These are phyloP conservation scores for Lasiosphaeris hirsuta DNA, from an alignment of 495 filamentous ascomycete genomes.

Conservation along the genomic window DNA sequence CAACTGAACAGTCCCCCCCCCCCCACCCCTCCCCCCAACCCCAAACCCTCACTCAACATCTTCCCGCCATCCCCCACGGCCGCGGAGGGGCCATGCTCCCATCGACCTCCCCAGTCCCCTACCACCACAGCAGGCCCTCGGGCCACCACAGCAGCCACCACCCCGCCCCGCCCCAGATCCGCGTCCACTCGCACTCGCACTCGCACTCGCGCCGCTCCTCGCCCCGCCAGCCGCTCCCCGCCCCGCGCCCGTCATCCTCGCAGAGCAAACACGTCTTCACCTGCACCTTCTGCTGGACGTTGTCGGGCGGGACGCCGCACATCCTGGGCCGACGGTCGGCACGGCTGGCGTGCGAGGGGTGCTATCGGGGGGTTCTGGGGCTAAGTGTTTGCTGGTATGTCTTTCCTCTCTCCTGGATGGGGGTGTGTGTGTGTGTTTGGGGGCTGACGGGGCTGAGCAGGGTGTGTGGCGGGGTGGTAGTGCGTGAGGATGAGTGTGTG, in stretches of 20 bases:
- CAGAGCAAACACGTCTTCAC: slow-evolving; percentile 30
- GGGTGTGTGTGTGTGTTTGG: neutral
- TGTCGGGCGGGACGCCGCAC: slow-evolving; percentile 22
- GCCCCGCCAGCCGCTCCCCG: neutral
- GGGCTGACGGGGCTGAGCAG: neutral
- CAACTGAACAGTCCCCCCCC: too few species aligned
- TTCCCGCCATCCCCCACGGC: too few species aligned
- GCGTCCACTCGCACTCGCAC: neutral
- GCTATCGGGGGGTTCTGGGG: slow-evolving; percentile 38
- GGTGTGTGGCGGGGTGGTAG: slow-evolving; percentile 48
- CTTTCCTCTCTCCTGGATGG: neutral
- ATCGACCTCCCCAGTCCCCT: too few species aligned
- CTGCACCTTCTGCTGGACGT: slow-evolving; percentile 48
- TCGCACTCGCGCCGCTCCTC: neutral
- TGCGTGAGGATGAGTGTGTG: slow-evolving; percentile 43
- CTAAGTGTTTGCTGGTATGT: slow-evolving; percentile 40
- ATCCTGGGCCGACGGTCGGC: slow-evolving; percentile 27
- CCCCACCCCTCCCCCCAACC: too few species aligned
- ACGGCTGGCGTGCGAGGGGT: slow-evolving; percentile 39
- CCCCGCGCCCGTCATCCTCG: neutral
- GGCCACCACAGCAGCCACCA: neutral
- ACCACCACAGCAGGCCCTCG: neutral
- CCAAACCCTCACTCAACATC: too few species aligned
- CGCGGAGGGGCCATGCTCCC: too few species aligned
- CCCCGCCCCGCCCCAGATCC: neutral